These are phyloP conservation scores for Corchorus capsularis DNA, from an alignment of 345 rosid species.

Conservation along the genomic window DNA sequence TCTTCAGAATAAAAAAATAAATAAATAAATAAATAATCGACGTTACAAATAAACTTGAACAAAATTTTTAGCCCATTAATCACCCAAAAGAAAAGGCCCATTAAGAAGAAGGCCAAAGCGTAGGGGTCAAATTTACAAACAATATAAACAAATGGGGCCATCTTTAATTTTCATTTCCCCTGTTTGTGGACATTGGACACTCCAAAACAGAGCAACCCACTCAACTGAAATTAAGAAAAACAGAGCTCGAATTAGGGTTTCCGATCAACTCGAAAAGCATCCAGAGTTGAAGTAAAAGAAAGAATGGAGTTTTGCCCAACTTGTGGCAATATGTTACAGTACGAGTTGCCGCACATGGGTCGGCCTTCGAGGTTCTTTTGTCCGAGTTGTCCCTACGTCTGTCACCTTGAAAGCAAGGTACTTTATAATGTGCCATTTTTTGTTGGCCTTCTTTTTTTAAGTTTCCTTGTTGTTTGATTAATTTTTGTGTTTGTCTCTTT, in stretches of 20 bases:
- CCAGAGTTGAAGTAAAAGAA: not conserved
- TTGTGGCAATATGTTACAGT: conserved; percentile 53
- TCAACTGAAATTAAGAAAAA: not conserved
- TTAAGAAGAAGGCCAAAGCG: not conserved
- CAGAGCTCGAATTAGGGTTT: not conserved
- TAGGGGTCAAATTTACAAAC: not conserved
- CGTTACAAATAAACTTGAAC: too few species aligned
- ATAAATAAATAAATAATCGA: too few species aligned
- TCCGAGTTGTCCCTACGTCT: conserved; percentile 57
- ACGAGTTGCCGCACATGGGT: conserved; percentile 46
- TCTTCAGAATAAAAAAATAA: too few species aligned
- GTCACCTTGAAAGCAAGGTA: conserved; percentile 46
- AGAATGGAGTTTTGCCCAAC: conserved; percentile 67
- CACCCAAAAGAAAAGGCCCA: too few species aligned
- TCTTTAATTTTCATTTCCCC: not conserved
- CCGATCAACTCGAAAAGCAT: not conserved
- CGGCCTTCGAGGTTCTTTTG: conserved; percentile 50
- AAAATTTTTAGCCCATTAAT: not conserved
- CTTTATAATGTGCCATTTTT: not conserved
- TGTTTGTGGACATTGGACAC: not conserved
- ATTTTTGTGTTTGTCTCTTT: not conserved
- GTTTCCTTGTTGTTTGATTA: not conserved
- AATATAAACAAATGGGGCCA: not conserved
- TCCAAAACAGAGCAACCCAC: not conserved
- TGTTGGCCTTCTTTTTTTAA: not conserved